Evolutionary conservation across 768 basidiomycete species (phyloP).

Genomic region (Pleurotus sapidus): DNA sequence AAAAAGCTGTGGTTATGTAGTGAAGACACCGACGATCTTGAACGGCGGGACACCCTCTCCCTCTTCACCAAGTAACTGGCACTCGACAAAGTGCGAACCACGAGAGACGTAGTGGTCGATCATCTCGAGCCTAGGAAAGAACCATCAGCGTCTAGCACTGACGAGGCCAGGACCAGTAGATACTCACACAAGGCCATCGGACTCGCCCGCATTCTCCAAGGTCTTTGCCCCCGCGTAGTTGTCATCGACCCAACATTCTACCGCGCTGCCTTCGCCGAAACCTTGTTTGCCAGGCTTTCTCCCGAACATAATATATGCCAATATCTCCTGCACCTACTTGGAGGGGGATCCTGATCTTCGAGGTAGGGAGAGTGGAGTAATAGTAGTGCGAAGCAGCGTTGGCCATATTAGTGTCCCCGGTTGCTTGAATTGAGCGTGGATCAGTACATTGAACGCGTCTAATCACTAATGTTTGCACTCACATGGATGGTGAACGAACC

Average conservation of each 20-base stretch:
- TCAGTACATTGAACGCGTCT: not conserved
- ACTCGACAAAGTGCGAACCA: slow-evolving; percentile 94
- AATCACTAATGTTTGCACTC: not conserved
- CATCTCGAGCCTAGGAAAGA: slow-evolving; percentile 57
- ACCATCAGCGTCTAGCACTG: slow-evolving; percentile 6
- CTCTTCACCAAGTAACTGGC: slow-evolving; percentile 84
- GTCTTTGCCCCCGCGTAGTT: slow-evolving; percentile 77
- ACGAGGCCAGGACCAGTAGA: slow-evolving; percentile 2
- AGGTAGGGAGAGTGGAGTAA: slow-evolving; percentile 84
- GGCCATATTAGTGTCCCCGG: slow-evolving; percentile 23
- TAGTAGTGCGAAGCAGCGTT: slow-evolving; percentile 83
- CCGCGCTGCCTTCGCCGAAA: slow-evolving; percentile 50
- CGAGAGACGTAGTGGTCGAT: slow-evolving; percentile 86
- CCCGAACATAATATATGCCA: slow-evolving; percentile 85
- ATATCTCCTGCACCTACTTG: slow-evolving; percentile 88
- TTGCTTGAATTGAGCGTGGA: not conserved
- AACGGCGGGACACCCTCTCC: slow-evolving; percentile 76
- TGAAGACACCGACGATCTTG: slow-evolving; percentile 89
- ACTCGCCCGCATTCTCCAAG: slow-evolving; percentile 74
- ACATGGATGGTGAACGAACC: slow-evolving; percentile 72
- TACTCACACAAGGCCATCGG: slow-evolving; percentile 42
- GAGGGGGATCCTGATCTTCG: slow-evolving; percentile 79
- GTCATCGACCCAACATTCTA: slow-evolving; percentile 98
- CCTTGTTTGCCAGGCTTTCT: slow-evolving; percentile 57
- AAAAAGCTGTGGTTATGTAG: slow-evolving; percentile 43